phyloP scores from a whole-genome alignment of 208 protist species.

The Trypanosoma melophagium region DNA sequence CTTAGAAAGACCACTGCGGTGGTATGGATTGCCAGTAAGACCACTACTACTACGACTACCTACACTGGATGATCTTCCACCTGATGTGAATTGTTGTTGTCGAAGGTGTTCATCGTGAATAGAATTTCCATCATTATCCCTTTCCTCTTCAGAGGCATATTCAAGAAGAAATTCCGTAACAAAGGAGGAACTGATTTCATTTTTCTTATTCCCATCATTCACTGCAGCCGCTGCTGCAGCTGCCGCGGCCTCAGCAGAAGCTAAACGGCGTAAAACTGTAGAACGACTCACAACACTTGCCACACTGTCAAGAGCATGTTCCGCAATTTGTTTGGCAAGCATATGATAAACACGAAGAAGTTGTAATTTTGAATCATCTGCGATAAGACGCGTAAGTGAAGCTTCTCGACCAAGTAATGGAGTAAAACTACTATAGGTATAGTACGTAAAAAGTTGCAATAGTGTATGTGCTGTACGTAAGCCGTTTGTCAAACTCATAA shows the following conservation, averaged over 20 bases:
- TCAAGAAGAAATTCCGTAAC: conserved; percentile 31
- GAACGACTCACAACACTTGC: conserved; percentile 40
- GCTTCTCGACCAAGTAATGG: conserved; percentile 52
- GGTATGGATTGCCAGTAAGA: conserved; percentile 12
- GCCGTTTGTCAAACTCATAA: conserved; percentile 43
- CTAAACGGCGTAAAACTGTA: conserved; percentile 50
- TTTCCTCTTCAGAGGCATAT: conserved; percentile 14
- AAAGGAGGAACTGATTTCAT: not conserved
- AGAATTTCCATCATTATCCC: not conserved
- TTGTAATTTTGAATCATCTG: conserved; percentile 45
- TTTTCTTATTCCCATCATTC: conserved; percentile 4
- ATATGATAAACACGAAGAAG: conserved; percentile 47
- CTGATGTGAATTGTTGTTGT: not conserved
- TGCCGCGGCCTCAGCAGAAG: conserved; percentile 34
- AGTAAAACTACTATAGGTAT: conserved; percentile 48
- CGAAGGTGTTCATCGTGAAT: conserved; percentile 3
- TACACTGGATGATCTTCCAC: not conserved
- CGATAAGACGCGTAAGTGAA: conserved; percentile 53
- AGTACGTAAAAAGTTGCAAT: conserved; percentile 77
- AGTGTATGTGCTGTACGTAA: conserved; percentile 53
- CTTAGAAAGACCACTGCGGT: conserved; percentile 26
- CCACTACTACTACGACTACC: not conserved
- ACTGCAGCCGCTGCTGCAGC: conserved; percentile 3
- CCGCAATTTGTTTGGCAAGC: conserved; percentile 37
- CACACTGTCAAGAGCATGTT: conserved; percentile 61